Percentiles rank a stretch among this genome's conserved stretches.
Evolutionary conservation across 371 early-diverging fungal genomes (phyloP).

Genomic region (Rhizomucor miehei): DNA sequence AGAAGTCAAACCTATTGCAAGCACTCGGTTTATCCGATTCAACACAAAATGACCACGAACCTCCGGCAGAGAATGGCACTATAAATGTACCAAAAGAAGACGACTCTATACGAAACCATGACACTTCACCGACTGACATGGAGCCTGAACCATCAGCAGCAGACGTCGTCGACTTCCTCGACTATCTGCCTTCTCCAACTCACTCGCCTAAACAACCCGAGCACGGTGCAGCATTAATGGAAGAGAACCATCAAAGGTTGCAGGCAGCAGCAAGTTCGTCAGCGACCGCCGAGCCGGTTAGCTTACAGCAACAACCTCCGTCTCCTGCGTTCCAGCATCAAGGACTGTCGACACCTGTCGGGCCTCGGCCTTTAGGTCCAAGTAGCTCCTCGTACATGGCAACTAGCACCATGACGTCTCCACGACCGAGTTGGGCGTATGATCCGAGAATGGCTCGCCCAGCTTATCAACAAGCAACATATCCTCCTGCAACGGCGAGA

Average conservation of each 20-base stretch:
- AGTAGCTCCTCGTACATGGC: no score
- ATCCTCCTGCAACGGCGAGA: slow-evolving; percentile 6
- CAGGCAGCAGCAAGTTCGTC: slow-evolving; percentile 10
- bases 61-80: not conserved
- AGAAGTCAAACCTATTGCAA: slow-evolving; percentile 34
- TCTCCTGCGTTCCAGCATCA: slow-evolving; percentile 4
- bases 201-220: slow-evolving; percentile 26
- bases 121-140: slow-evolving; percentile 5
- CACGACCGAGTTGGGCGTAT: slow-evolving; percentile 18
- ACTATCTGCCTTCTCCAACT: slow-evolving; percentile 36
- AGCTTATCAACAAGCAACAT: slow-evolving; percentile 10
- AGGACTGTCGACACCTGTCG: no score
- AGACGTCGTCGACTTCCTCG: slow-evolving; percentile 35
- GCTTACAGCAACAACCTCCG: slow-evolving; percentile 4
- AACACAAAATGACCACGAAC: not conserved
- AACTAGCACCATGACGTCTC: not conserved
- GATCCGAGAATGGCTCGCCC: slow-evolving; percentile 14
- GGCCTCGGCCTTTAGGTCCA: no score
- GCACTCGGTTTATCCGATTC: slow-evolving; percentile 5
- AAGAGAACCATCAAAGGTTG: slow-evolving; percentile 16
- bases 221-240: slow-evolving; percentile 11
- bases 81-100: slow-evolving; percentile 1
- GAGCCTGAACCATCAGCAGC: slow-evolving; percentile 36
- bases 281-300: slow-evolving; percentile 14
- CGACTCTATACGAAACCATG: not conserved